Base-by-base conservation (phyloP, 176 grass and related monocot genomes). In the Carex pumila region DNA sequence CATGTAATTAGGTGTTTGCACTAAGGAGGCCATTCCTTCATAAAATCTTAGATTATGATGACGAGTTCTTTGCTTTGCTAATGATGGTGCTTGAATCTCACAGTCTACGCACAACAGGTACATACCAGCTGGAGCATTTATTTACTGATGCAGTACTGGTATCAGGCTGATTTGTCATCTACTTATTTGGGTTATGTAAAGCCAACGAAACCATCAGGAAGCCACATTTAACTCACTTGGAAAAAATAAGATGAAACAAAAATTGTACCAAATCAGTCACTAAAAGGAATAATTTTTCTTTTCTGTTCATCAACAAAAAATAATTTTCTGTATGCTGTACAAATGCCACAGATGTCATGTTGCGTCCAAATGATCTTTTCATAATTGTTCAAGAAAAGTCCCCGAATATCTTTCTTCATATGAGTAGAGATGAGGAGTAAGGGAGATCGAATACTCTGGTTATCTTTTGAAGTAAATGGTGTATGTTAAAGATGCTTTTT, bases 1-100 rank as follows among this genome's bases (percentile, higher is more conserved):
- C 52, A 29, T 59, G 18, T 45, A 71, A 72, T 58, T 87, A 98
- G 95, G 89, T 98, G 55, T 91, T 98, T 89, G 95, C 95, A 30
- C 82, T 98, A 87, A 93, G 96, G 82, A 91, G 91, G 29, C 89
- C 96, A 69, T 90, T 93, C 49, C 85, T 98, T 64, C 96, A 98
- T 82, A 98, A 92, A 85, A 84, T 98, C 79, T 85, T 98, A 80
- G 96, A 98, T 90, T 95, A 95, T 45, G 92, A 95, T 86, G 96
- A 98, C 0, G 96, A 98, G 65, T 98, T 93, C 80, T 95, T 98
- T 89, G 88, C 96, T 56, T 92, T 98, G 85, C 87, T 98, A 58
- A 98, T 98, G 96, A 63, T 88, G n/a, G 86, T 98, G 74, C 96
- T 98, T 36, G 96, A 98, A 83, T 91, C 91, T 52, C 96, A 98